Percentiles rank a stretch among this genome's conserved stretches.
Conservation (phyloP, 225 moss, liverwort and hornwort species). For the Polytrichum commune region DNA sequence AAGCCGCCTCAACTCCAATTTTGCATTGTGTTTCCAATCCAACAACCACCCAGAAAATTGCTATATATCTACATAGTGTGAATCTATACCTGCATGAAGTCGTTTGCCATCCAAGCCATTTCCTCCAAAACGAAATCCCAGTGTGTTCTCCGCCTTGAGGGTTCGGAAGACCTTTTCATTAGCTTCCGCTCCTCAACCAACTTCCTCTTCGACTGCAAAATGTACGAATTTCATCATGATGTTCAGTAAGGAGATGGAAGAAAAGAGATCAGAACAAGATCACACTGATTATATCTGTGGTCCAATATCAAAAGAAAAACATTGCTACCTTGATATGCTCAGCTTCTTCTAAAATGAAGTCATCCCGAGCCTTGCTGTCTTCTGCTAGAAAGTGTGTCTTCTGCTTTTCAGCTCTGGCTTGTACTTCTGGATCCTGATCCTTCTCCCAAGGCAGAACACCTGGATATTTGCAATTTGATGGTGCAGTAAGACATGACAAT, state of each 20-base stretch:
- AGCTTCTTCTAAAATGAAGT: constrained; percentile 63
- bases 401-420: constrained; percentile 60
- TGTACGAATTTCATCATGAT: neutral
- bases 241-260: neutral
- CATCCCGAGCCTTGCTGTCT: constrained; percentile 63
- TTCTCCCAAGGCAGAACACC: constrained; percentile 67
- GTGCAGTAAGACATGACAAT: constrained; percentile 39
- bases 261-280: neutral
- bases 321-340: constrained; percentile 59
- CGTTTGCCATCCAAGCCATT: constrained; percentile 90
- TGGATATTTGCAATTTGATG: constrained; percentile 39
- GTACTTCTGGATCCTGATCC: constrained; percentile 49
- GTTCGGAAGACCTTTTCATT: constrained; percentile 39
- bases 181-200: constrained; percentile 49
- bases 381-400: constrained; percentile 50
- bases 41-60: too few relatives aligned
- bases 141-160: constrained; percentile 42
- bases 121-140: constrained; percentile 89
- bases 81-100: constrained; percentile 67
- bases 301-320: neutral
- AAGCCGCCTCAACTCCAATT: neutral
- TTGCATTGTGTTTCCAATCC: neutral
- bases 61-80: too few relatives aligned
- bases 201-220: constrained; percentile 43
- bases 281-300: neutral